phyloP scores from a whole-genome alignment of 345 rosid species.

The Anacardium occidentale region DNA sequence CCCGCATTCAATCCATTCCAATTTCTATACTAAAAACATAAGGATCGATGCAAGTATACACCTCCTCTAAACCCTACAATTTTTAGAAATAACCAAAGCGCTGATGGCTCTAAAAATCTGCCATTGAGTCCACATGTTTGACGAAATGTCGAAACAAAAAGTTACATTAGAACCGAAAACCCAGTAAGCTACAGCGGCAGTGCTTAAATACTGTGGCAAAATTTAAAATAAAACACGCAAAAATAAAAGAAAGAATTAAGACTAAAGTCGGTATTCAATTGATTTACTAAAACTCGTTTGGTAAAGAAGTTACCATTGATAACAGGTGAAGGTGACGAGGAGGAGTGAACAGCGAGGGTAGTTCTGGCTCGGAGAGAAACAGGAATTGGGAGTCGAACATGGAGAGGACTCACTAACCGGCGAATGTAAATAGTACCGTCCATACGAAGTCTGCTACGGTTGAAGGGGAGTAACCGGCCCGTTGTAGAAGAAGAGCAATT shows the following conservation, averaged over 20 bases:
- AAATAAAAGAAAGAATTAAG: not conserved
- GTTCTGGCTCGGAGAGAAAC: constrained; percentile 4
- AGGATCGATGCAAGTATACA: not conserved
- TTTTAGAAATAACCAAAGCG: too few species aligned
- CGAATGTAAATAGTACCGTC: constrained; percentile 20
- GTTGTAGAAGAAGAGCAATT: constrained; percentile 47
- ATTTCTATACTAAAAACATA: not conserved
- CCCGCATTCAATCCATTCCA: not conserved
- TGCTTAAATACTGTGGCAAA: too few species aligned
- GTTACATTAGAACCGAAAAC: not conserved
- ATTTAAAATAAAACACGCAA: not conserved
- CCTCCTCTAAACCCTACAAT: too few species aligned
- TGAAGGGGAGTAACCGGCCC: constrained; percentile 38
- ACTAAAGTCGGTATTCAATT: not conserved
- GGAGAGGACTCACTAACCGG: constrained; percentile 33
- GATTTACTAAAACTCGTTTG: not conserved
- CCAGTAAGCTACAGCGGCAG: not conserved
- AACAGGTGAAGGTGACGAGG: constrained; percentile 27
- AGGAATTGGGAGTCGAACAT: constrained; percentile 17
- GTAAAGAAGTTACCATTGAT: constrained; percentile 25
- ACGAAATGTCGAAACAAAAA: constrained; percentile 16
- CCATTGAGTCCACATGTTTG: constrained; percentile 6
- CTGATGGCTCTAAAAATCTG: not conserved
- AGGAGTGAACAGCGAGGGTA: constrained; percentile 27
- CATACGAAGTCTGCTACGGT: constrained; percentile 19